Base-by-base conservation (phyloP, 352 stramenopile species). In the Phytophthora ohioensis region DNA sequence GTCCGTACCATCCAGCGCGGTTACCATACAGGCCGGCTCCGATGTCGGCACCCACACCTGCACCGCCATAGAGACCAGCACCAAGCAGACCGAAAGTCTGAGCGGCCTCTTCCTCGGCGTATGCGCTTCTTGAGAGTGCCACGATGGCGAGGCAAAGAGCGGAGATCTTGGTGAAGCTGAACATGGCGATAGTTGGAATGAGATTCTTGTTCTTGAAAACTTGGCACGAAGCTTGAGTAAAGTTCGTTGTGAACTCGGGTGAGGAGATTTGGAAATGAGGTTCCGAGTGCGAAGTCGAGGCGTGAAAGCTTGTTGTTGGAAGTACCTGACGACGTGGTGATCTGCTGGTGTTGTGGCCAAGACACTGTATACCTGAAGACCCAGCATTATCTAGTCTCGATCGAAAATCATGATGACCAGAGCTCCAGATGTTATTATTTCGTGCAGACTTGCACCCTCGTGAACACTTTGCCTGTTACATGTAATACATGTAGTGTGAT, bases 61-160 rank as follows among this genome's bases (percentile, higher is more conserved):
- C 57, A 12, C 45, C 57, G 3, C 43, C 56, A 21, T 54, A 21
- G 3, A 60, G 30, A 17, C 59, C 59, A 36, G 36, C 46, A 17
- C 17, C 59, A 9, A 67, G 59, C 2, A 67, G 43, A 5, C 59
- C 59, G 30, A 67, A 60, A 5, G 59, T 68, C 21, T 61, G 41
- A 11, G 60, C 60, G 9, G 52, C 51, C 51, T 68, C 60, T 39
- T 68, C 5, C 31, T 61, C 21, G 9, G 49, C 60, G 51, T 61
- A 6, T 9, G 32, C 35, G 9, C 31, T 4, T 3, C 32, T 55
- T 0, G 49, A 35, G 49, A 68, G 38, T 6, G 49, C 60, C 32
- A 42, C 34, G 39, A 36, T 32, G 41, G 51, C 60, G 51, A 68
- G 10, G 60, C 49, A 49, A 35, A 68, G 32, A 21, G 21, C 6